A percentile compares a stretch with the other conserved stretches of the same genome.
Conservation (phyloP, 1,139 yeast genomes). For the Magnusiomyces clavatus region DNA sequence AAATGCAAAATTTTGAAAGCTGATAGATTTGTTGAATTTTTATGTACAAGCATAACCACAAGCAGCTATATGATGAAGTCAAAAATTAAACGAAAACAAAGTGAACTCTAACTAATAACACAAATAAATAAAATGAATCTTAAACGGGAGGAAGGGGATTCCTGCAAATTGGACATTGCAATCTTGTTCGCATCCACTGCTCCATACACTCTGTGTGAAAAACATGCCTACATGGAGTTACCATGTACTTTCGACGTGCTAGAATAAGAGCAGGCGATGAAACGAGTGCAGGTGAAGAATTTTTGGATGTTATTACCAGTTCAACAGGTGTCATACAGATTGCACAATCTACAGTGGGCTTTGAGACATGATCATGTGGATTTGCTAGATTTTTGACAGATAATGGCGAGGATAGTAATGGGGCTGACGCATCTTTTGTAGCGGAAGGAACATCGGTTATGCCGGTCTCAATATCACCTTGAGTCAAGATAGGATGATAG, state of each 20-base stretch:
- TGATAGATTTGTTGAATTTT: too few relatives aligned
- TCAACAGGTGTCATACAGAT: conserved; percentile 79
- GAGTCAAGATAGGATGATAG: conserved; percentile 60
- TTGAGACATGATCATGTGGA: conserved; percentile 5
- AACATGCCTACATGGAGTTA: conserved; percentile 86
- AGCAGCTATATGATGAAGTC: not conserved
- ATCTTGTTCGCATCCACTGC: conserved; percentile 86
- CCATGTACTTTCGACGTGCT: conserved; percentile 53
- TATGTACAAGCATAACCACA: not conserved
- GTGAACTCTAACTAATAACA: not conserved
- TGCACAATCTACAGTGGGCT: conserved; percentile 55
- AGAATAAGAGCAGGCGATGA: conserved; percentile 30
- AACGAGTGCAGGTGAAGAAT: conserved; percentile 22
- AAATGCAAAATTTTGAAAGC: too few relatives aligned
- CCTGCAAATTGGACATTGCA: conserved; percentile 93
- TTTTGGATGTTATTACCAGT: conserved; percentile 43
- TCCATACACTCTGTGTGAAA: conserved; percentile 85
- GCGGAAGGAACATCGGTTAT: conserved; percentile 13
- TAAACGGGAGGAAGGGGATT: conserved; percentile 66
- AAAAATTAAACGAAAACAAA: not conserved
- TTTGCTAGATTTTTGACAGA: too few relatives aligned
- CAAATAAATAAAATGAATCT: not conserved
- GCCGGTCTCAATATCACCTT: conserved; percentile 55
- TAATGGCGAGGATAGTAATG: not conserved
- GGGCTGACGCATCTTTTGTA: not conserved